Percentiles rank a stretch among this genome's conserved stretches.
Evolutionary conservation across 2,329 filamentous ascomycete genomes (phyloP).

Genomic region (Podosphaera xanthii): DNA sequence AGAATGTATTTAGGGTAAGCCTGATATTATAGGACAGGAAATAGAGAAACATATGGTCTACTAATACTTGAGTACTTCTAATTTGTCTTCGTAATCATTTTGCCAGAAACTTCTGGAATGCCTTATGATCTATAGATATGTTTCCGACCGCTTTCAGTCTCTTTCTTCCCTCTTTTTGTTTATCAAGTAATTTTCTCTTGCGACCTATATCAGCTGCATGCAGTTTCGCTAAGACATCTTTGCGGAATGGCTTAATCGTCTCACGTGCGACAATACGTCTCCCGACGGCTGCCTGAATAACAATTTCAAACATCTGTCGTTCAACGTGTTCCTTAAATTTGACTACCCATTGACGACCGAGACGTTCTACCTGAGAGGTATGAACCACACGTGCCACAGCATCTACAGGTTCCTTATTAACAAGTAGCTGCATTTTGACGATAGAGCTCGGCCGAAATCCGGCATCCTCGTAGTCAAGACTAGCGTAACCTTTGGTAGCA

Average conservation of each 20-base stretch:
- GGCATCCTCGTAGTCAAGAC: constrained; percentile 88
- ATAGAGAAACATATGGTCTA: too few relatives aligned
- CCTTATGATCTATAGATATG: constrained; percentile 86
- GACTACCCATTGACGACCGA: constrained; percentile 71
- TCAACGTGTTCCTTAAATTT: constrained; percentile 97
- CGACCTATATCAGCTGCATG: constrained; percentile 75
- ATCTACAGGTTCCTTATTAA: constrained; percentile 85
- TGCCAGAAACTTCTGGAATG: constrained; percentile 81
- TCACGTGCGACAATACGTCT: constrained; percentile 70
- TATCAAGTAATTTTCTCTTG: constrained; percentile 71
- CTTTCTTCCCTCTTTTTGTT: constrained; percentile 90
- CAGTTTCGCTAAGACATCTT: constrained; percentile 81
- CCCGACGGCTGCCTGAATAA: constrained; percentile 80
- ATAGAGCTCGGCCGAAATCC: constrained; percentile 64
- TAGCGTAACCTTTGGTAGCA: constrained; percentile 82
- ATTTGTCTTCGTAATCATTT: constrained; percentile 27
- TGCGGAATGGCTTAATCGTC: constrained; percentile 88
- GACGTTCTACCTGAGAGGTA: constrained; percentile 51
- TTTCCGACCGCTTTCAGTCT: constrained; percentile 66
- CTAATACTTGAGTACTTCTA: too few relatives aligned
- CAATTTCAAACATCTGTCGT: constrained; percentile 86
- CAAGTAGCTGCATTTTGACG: constrained; percentile 73
- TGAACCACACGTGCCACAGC: constrained; percentile 85
- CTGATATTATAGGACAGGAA: too few relatives aligned
- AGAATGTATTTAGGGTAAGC: too few relatives aligned